Conservation (phyloP, 2,329 filamentous ascomycete genomes). For the Passalora sequoiae region DNA sequence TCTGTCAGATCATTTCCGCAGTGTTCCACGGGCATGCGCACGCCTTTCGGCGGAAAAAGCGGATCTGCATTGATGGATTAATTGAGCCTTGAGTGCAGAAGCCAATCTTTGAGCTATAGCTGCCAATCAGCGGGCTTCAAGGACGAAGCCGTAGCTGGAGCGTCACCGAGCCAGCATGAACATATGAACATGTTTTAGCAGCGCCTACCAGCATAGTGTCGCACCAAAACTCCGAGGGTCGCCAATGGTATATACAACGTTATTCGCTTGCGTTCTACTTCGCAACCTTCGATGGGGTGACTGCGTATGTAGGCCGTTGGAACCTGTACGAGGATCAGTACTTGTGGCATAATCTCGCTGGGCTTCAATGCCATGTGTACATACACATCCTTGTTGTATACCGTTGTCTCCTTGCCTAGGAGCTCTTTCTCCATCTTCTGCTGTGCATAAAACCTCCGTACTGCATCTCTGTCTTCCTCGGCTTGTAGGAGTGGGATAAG, state of each 20-base stretch:
- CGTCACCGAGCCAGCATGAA: not conserved
- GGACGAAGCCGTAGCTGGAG: too few relatives aligned
- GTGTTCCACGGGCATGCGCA: too few relatives aligned
- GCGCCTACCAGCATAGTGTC: not conserved
- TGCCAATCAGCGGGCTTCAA: too few relatives aligned
- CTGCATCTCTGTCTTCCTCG: slow-evolving; percentile 93
- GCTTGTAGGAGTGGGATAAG: slow-evolving; percentile 90
- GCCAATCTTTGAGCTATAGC: too few relatives aligned
- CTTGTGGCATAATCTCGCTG: not conserved
- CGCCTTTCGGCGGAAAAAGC: too few relatives aligned
- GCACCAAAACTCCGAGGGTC: not conserved
- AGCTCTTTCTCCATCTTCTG: slow-evolving; percentile 86
- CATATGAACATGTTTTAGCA: slow-evolving; percentile 3
- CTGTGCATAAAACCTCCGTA: slow-evolving; percentile 79
- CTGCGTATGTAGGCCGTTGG: slow-evolving; percentile 73
- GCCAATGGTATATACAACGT: slow-evolving; percentile 1
- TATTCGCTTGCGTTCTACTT: slow-evolving; percentile 41
- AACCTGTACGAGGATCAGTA: slow-evolving; percentile 51
- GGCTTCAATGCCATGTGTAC: slow-evolving; percentile 34
- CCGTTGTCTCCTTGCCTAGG: slow-evolving; percentile 72
- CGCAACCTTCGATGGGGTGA: slow-evolving; percentile 58
- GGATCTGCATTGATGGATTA: too few relatives aligned
- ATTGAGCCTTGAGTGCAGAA: too few relatives aligned
- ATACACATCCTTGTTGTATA: slow-evolving; percentile 86
- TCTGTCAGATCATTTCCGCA: too few relatives aligned